Evolutionary conservation across 805 yeast species (phyloP), one percentile per base, ranked within the genome.

Genomic region (Lachancea sp.): DNA sequence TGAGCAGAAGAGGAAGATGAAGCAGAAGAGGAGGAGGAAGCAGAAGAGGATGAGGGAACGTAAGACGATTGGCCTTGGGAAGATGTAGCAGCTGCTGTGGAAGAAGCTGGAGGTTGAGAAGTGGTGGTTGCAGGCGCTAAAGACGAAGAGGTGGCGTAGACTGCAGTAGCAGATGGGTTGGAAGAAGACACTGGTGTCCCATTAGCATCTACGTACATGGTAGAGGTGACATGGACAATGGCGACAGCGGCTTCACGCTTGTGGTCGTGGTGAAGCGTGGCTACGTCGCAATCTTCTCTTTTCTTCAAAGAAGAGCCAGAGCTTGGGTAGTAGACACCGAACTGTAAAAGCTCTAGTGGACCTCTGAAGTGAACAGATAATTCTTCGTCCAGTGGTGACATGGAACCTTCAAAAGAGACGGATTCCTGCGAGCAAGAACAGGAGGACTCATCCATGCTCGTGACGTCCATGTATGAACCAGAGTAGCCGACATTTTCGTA

Each of bases 321-420:
- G 19, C 75, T 58, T 48, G 86, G 89, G 56, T 80, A 79, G 72
- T 89, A 92, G 41, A 86, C 96, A 64, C 89, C 97, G 59, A 92
- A 87, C 51, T 74, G 71, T 45, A 64, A 60, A 53, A 83, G 66
- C 12, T 71, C 64, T 45, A 83, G 57, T 8, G 92, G 92, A 33
- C 92, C 92, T 64, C 92, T 73, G 59, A 83, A 75, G 57, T 83
- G 92, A 12, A 83, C 86, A 3, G 87, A 78, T 19, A 83, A 67
- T 56, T 78, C 88, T 49, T 73, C 79, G 56, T 80, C 65, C 29
- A 82, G 56, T 5, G 92, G 92, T 20, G 87, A 63, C 52, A 79
- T 75, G 17, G 74, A 42, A 18, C 90, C 90, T 8, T 70, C 62
- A 71, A 87, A 83, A 7, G 79, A 56, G 29, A 55, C 50, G 17